These are phyloP conservation scores for Blastomyces emzantsi DNA, from an alignment of 2,329 filamentous ascomycete species.

Conservation along the genomic window DNA sequence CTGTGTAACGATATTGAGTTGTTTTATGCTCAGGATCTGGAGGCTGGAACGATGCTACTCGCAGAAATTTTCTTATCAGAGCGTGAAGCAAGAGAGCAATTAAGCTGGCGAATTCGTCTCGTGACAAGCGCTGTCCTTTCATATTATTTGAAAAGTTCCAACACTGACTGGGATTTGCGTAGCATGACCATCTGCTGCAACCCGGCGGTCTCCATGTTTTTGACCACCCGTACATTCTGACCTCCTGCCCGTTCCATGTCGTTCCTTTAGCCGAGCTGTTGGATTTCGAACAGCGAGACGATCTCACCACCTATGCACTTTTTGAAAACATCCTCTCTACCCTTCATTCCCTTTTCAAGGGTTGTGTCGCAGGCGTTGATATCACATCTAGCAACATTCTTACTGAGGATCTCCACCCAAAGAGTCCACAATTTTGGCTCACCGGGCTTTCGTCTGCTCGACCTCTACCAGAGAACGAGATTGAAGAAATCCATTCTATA, in stretches of 20 bases:
- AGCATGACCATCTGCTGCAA: constrained; percentile 2
- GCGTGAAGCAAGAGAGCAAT: constrained; percentile 3
- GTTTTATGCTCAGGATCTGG: constrained; percentile 5
- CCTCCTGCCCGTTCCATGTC: neutral
- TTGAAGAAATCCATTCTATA: constrained; percentile 2
- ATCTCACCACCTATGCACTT: constrained; percentile 2
- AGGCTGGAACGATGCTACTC: constrained; percentile 1
- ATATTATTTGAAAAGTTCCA: neutral
- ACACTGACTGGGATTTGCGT: neutral
- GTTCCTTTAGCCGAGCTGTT: neutral
- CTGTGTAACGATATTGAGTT: constrained; percentile 3
- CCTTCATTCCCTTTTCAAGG: neutral
- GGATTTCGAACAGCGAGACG: neutral
- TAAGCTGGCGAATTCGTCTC: neutral
- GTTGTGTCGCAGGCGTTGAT: neutral
- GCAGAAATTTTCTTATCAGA: neutral
- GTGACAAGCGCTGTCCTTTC: neutral
- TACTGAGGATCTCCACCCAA: neutral
- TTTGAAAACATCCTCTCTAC: neutral
- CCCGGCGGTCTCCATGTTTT: neutral
- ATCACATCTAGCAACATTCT: neutral
- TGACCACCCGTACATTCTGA: constrained; percentile 5
- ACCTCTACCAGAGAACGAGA: neutral
- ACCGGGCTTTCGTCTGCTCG: constrained; percentile 1
- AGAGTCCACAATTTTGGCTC: constrained; percentile 6